Conservation (phyloP, 2,329 filamentous ascomycete genomes). For the Cladophialophora psammophila region DNA sequence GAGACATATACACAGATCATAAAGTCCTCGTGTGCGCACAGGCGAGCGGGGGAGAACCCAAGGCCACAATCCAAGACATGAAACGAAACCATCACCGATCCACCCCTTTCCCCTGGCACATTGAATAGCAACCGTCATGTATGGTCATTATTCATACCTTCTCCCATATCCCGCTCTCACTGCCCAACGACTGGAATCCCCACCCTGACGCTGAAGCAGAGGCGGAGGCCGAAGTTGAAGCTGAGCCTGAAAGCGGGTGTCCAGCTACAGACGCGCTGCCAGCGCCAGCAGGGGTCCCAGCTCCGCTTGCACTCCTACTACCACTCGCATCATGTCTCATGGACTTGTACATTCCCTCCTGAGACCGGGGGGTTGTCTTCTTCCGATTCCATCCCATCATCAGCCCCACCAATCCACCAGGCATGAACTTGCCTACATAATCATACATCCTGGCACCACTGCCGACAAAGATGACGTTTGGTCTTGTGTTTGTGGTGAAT, state of each 20-base stretch:
- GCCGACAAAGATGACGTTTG: conserved; percentile 76
- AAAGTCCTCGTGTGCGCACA: background rate
- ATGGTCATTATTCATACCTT: conserved; percentile 33
- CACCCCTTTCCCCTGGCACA: background rate
- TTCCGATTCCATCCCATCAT: conserved; percentile 73
- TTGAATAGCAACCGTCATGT: background rate
- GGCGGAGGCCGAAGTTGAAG: background rate
- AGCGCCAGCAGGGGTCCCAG: background rate
- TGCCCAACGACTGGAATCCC: conserved; percentile 25
- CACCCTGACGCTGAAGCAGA: conserved; percentile 12
- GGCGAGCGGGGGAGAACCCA: background rate
- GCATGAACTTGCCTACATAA: conserved; percentile 81
- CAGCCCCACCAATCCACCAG: conserved; percentile 80
- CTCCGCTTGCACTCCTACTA: conserved; percentile 10
- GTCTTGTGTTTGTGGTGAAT: conserved; percentile 54
- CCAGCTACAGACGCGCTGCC: background rate
- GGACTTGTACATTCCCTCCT: conserved; percentile 6
- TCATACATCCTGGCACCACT: conserved; percentile 85
- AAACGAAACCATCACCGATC: background rate
- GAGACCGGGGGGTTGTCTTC: conserved; percentile 5
- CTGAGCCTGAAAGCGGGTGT: conserved; percentile 1
- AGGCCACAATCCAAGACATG: background rate
- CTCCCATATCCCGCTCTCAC: conserved; percentile 41
- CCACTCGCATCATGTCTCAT: conserved; percentile 9
- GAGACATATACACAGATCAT: background rate